Conservation (phyloP, 805 yeast species). For the Wickerhamomyces hampshirensis region DNA sequence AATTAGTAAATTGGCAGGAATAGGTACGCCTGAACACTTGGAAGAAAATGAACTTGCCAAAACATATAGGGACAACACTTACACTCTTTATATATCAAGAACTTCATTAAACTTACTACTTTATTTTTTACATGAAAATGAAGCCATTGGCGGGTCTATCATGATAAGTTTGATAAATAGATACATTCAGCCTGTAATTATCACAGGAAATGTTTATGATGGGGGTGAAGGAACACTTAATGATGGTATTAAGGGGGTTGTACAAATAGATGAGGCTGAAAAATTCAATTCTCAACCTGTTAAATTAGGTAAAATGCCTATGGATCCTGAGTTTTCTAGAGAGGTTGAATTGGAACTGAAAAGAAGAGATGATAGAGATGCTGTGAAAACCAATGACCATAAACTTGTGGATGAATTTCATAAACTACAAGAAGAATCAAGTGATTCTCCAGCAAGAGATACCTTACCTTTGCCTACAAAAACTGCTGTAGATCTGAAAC, state of each 20-base stretch:
- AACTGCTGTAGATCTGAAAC: slow-evolving; percentile 71
- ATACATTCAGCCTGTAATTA: slow-evolving; percentile 50
- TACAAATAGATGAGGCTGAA: slow-evolving; percentile 41
- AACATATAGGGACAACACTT: slow-evolving; percentile 64
- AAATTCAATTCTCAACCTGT: slow-evolving; percentile 68
- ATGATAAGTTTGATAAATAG: slow-evolving; percentile 83
- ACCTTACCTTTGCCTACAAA: slow-evolving; percentile 81
- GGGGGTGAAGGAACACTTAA: slow-evolving; percentile 35
- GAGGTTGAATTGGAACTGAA: slow-evolving; percentile 84
- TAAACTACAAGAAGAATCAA: slow-evolving; percentile 34
- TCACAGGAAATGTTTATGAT: slow-evolving; percentile 39
- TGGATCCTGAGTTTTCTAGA: slow-evolving; percentile 77
- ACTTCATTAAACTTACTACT: slow-evolving; percentile 81
- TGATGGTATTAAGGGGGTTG: slow-evolving; percentile 29
- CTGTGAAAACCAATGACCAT: slow-evolving; percentile 31
- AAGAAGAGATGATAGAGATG: slow-evolving; percentile 67
- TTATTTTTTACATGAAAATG: slow-evolving; percentile 87
- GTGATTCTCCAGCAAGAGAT: slow-evolving; percentile 69
- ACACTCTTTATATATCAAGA: slow-evolving; percentile 69
- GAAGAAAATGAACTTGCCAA: slow-evolving; percentile 78
- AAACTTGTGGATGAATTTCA: slow-evolving; percentile 64
- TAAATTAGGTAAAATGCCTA: slow-evolving; percentile 77
- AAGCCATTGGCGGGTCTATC: slow-evolving; percentile 85
- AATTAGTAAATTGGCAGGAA: slow-evolving; percentile 62
- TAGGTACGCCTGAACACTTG: slow-evolving; percentile 76